A percentile compares a stretch with the other conserved stretches of the same genome.
Conservation (phyloP, 345 rosid genomes). For the Isatis tinctoria region DNA sequence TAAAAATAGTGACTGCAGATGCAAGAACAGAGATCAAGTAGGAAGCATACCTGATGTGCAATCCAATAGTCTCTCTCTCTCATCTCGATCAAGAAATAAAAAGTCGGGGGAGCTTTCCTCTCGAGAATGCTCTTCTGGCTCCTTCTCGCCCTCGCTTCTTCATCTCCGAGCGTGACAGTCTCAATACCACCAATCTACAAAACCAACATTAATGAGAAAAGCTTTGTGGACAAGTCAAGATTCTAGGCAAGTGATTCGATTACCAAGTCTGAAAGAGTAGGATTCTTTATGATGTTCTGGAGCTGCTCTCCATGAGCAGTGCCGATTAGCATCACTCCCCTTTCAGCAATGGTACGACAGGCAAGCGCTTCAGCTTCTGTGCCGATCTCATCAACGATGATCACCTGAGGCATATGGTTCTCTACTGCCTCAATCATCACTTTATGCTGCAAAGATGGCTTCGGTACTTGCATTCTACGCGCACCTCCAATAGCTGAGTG, state of each 20-base stretch:
- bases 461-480: slow-evolving; percentile 72
- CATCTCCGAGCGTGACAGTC: slow-evolving; percentile 64
- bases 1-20: background rate
- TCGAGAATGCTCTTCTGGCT: slow-evolving; percentile 61
- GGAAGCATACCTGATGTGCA: slow-evolving; percentile 43
- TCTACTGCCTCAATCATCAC: slow-evolving; percentile 78
- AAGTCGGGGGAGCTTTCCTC: slow-evolving; percentile 67
- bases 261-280: slow-evolving; percentile 58
- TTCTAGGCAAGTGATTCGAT: background rate
- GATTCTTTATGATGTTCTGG: slow-evolving; percentile 56
- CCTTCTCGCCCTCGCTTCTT: slow-evolving; percentile 60
- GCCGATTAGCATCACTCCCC: slow-evolving; percentile 64
- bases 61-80: slow-evolving; percentile 59
- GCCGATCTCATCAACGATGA: slow-evolving; percentile 66
- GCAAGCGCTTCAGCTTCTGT: slow-evolving; percentile 68
- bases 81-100: slow-evolving; percentile 72
- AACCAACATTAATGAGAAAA: background rate
- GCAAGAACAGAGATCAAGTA: background rate
- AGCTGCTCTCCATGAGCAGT: slow-evolving; percentile 71
- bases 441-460: slow-evolving; percentile 58
- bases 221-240: background rate
- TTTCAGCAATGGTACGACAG: slow-evolving; percentile 62
- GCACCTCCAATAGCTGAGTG: slow-evolving; percentile 75
- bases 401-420: slow-evolving; percentile 77
- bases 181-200: slow-evolving; percentile 64